Base-by-base conservation (phyloP, 2,329 filamentous ascomycete species). In the Trichoderma sp. region DNA sequence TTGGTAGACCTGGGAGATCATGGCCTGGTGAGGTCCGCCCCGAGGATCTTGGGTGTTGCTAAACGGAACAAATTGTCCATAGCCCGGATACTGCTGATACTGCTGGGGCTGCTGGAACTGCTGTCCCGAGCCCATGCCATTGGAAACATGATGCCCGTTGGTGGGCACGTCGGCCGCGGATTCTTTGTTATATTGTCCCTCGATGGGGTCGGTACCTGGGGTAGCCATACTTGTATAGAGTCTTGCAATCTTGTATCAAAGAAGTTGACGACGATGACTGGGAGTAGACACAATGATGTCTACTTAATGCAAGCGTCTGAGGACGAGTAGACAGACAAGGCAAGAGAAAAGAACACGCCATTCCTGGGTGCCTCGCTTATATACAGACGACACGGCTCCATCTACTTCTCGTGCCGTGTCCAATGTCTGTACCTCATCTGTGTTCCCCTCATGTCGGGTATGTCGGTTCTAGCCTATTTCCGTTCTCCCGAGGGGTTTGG, bases 1-100 rank as follows among this genome's bases (percentile, higher is more conserved):
- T 60, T 81, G 74, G 51, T 75, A 75, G 43, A 82, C 80, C 72
- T 82, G 80, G 14, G 80, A 82, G 28, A 81, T 76, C 71, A 75
- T 81, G 69, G 78, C 77, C 77, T 81, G 80, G 64, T 80, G 79
- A 65, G 77, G 76, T 70, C 75, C 77, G 64, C 71, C 51, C 12
- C 30, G 26, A 26, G 21, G n/a, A 34, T 67, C 28, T 18, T 70
- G 60, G 32, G 51, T 21, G 21, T 66, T 63, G 43, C 64, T 32
- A 18, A 56, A 53, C n/a, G 67, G 67, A 26, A 36, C 2, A 21
- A 53, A 70, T 28, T 62, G 39, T 51, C 43, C 43, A 12, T 67
- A 67, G 11, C 56, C 24, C 6, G 65, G 65, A 53, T 70, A 70
- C 14, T 21, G 34, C 18, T 71, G 63, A 58, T 58, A 67, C 32